A percentile compares a stretch with the other conserved stretches of the same genome.
These are phyloP conservation scores for Calocybe gangraenosa DNA, from an alignment of 768 basidiomycete species.

Conservation along the genomic window DNA sequence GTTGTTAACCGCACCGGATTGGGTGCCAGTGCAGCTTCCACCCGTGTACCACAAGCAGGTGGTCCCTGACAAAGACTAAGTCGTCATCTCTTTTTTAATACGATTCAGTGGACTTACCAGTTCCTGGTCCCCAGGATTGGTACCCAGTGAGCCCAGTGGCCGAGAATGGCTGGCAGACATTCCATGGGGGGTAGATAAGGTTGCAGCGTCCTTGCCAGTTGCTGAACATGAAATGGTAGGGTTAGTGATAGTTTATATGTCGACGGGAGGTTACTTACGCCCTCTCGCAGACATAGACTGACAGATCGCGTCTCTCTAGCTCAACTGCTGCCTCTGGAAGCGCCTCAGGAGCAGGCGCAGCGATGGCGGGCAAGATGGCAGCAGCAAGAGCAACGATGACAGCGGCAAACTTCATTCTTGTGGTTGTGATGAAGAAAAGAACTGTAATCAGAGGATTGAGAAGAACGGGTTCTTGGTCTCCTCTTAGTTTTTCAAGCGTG, in stretches of 20 bases:
- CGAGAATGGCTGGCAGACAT: conserved; percentile 7
- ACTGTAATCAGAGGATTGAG: not conserved
- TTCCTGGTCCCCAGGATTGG: conserved; percentile 8
- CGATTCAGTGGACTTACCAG: not conserved
- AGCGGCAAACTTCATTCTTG: conserved; percentile 6
- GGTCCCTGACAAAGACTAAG: not conserved
- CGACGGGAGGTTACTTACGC: not conserved
- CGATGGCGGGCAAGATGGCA: not conserved
- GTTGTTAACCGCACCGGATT: conserved; percentile 3
- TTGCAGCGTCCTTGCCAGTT: conserved; percentile 1
- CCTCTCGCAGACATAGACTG: conserved; percentile 5
- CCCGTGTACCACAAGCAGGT: conserved; percentile 12
- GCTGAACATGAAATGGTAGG: not conserved
- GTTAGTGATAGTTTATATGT: not conserved
- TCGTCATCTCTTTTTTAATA: not conserved
- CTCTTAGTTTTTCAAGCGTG: not conserved
- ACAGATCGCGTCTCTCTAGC: conserved; percentile 6
- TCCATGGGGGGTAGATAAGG: conserved; percentile 7
- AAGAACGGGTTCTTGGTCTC: not conserved
- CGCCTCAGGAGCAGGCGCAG: conserved; percentile 7
- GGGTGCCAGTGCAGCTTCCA: conserved; percentile 6
- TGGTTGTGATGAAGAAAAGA: not conserved
- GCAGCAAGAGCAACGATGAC: conserved; percentile 4
- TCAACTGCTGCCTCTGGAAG: not conserved
- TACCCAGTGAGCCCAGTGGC: conserved; percentile 7